phyloP scores from a whole-genome alignment of 768 basidiomycete species.

The Kwoniella sp. region DNA sequence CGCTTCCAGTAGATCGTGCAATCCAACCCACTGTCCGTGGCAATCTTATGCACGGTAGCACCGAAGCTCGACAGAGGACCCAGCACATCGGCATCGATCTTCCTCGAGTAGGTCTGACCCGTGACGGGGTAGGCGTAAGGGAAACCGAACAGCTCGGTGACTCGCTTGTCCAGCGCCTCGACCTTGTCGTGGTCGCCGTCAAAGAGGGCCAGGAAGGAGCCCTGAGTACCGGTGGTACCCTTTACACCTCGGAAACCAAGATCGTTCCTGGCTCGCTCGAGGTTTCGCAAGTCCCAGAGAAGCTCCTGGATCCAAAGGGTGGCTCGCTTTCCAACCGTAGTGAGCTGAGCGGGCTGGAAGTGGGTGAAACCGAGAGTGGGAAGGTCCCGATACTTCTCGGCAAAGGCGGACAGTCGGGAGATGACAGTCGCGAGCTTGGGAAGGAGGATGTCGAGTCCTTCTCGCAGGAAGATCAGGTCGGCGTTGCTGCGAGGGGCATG shows the following conservation, averaged over 20 bases:
- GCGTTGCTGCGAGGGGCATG: conserved; percentile 66
- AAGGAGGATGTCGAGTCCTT: conserved; percentile 76
- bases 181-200: conserved; percentile 96
- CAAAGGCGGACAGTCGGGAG: conserved; percentile 78
- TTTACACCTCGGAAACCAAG: conserved; percentile 97
- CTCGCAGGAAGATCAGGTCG: conserved; percentile 91
- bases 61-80: conserved; percentile 81
- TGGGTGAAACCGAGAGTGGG: conserved; percentile 97
- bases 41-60: conserved; percentile 96
- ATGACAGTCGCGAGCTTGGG: conserved; percentile 86
- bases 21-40: conserved; percentile 64
- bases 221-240: conserved; percentile 98
- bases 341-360: conserved; percentile 97
- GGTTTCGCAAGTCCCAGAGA: conserved; percentile 91
- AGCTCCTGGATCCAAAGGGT: conserved; percentile 98
- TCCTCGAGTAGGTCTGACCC: conserved; percentile 96
- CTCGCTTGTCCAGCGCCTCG: conserved; percentile 77
- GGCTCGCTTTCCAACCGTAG: conserved; percentile 94
- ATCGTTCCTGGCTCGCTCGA: conserved; percentile 82
- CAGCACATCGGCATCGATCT: conserved; percentile 91
- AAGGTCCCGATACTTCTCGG: conserved; percentile 75
- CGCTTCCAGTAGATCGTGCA: neutral
- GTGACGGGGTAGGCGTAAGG: conserved; percentile 94
- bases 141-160: conserved; percentile 89
- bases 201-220: conserved; percentile 87